phyloP scores from a whole-genome alignment of 2,329 filamentous ascomycete genomes.

The Exophiala xenobiotica region DNA sequence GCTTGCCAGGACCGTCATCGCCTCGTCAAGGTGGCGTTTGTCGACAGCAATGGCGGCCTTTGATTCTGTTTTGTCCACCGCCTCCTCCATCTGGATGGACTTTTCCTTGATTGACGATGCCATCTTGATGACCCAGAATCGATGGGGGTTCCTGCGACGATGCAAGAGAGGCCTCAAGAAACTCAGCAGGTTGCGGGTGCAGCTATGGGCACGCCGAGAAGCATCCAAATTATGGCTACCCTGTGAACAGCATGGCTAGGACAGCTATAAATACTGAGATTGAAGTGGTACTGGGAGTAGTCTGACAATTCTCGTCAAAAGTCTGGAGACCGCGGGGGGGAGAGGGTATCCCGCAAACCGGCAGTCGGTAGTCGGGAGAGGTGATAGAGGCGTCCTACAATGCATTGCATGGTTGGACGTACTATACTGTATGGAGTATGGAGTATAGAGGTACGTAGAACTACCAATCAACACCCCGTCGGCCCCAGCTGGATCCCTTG shows the following conservation, averaged over 20 bases:
- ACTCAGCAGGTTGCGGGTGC: not conserved
- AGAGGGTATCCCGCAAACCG: too few relatives aligned
- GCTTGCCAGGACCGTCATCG: conserved; percentile 41
- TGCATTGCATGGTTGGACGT: not conserved
- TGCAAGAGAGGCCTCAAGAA: not conserved
- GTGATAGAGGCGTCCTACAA: not conserved
- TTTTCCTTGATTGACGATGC: conserved; percentile 2
- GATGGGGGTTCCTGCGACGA: conserved; percentile 3
- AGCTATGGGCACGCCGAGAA: not conserved
- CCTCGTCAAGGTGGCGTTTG: conserved; percentile 42
- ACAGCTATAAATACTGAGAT: conserved; percentile 5
- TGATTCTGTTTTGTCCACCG: not conserved
- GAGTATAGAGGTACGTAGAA: too few relatives aligned
- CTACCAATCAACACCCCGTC: too few relatives aligned
- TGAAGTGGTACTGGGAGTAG: conserved; percentile 1
- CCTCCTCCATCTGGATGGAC: conserved; percentile 7
- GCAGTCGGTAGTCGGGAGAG: not conserved
- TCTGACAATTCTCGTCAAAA: conserved; percentile 10
- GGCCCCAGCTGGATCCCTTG: not conserved
- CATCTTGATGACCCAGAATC: conserved; percentile 3
- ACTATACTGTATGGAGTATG: not conserved
- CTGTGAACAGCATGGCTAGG: not conserved
- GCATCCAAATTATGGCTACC: not conserved
- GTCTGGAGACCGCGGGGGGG: conserved; percentile 12
- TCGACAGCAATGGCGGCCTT: conserved; percentile 29